Evolutionary conservation across 805 yeast genomes (phyloP), one percentile per base, ranked within the genome.

Genomic region (Teunomyces stri): DNA sequence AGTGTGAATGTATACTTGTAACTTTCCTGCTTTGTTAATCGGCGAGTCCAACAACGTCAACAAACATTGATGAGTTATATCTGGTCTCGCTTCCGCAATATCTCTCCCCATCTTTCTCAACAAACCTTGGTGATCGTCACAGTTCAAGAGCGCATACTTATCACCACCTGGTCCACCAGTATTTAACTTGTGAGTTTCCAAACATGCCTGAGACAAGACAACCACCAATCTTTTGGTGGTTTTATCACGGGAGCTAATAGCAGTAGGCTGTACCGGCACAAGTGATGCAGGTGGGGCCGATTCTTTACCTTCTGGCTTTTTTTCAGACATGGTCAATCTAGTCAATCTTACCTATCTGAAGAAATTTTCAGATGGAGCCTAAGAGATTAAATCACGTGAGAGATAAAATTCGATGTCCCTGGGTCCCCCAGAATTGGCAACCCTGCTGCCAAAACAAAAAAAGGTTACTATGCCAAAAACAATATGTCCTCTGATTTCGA

Each of bases 21-120:
- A 78, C 67, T 83, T 89, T 6, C 99, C 99, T 5, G 97, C 98
- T 69, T 94, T 94, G 74, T 94, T 94, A 60, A 94, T 87, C 37
- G 99, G 99, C n/a, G 97, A 89, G 67, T 94, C 99, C 59, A 94
- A 76, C 54, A 94, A 75, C 3, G 99, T 92, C 68, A 94, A 76
- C 36, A 94, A 80, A 76, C 99, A 94, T 70, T 92, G 99, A 65
- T 94, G 99, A 38, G 99, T 94, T 60, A 94, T 94, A 67, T 94
- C 99, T n/a, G 99, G 99, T 68, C 99, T 83, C 6, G 97, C 98
- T 64, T 94, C 99, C 42, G 96, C 89, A 53, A 94, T 92, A 63
- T 94, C 98, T 64, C 98, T 82, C 45, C 96, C 96, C 96, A 92
- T 89, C 65, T 90, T 92, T 66, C 92, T 86, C 59, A 94, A 74